Evolutionary conservation across 2,329 filamentous ascomycete species (phyloP).

Genomic region (Xylaria sp.): DNA sequence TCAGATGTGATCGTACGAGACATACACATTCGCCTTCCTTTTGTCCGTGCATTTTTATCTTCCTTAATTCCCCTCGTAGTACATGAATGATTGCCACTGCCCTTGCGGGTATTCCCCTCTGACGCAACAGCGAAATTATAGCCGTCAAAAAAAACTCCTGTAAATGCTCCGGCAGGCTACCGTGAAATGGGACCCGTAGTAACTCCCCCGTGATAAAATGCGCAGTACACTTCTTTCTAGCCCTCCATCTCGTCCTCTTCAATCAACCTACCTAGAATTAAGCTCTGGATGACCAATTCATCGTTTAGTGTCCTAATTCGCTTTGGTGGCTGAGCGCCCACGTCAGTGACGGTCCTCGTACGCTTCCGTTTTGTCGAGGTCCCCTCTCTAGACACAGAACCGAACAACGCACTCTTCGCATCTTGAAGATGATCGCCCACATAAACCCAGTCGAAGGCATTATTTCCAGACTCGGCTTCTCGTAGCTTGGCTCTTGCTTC

Average conservation of each 20-base stretch:
- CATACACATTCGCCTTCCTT: neutral
- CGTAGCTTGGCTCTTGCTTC: conserved; percentile 71
- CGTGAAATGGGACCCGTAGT: conserved; percentile 32
- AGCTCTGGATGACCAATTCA: conserved; percentile 90
- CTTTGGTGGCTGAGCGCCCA: conserved; percentile 54
- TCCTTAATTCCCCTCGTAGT: neutral
- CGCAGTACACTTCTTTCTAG: conserved; percentile 15
- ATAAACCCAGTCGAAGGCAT: conserved; percentile 80
- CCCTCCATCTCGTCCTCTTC: conserved; percentile 64
- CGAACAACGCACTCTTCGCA: conserved; percentile 62
- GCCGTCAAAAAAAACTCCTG: conserved; percentile 15
- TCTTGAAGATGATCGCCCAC: conserved; percentile 71
- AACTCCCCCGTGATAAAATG: conserved; percentile 8
- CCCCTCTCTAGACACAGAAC: conserved; percentile 47
- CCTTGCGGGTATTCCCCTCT: conserved; percentile 2
- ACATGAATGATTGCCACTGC: conserved; percentile 6
- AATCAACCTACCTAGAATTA: conserved; percentile 84
- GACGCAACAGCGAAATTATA: conserved; percentile 16
- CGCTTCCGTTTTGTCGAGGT: conserved; percentile 57
- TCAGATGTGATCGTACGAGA: neutral
- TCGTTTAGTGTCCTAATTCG: conserved; percentile 77
- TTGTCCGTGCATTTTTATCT: neutral
- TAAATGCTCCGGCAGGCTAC: conserved; percentile 33
- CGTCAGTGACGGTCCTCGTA: conserved; percentile 42
- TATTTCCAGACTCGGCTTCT: conserved; percentile 58